Base-by-base conservation (phyloP, 176 grass and related monocot genomes). In the Phragmites australis region DNA sequence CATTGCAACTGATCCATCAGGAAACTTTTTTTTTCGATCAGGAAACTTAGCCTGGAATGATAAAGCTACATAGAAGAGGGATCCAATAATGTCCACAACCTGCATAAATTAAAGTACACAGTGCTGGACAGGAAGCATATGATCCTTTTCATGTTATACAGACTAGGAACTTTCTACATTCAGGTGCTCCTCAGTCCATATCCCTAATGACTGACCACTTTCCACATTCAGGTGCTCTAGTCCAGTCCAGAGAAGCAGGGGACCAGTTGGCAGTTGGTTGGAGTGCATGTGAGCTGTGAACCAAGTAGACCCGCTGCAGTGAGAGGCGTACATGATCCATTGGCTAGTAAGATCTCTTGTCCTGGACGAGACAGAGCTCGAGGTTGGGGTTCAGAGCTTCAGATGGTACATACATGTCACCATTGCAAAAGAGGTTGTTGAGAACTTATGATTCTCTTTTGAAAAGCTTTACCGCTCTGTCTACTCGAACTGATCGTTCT, bases 251-350 rank as follows among this genome's bases (percentile, higher is more conserved):
- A 60, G 76, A 45, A 37, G 39, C 16, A 8, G 55, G 29, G 72
- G 49, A 84, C 84, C 77, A 37, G 43, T 41, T 49, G 22, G n/a
- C 37, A 54, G 25, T 41, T 45, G 26, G 26, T 45, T 77, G 65
- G 54, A 69, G 53, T 71, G 65, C 79, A 87, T 87, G 72, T 87
- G 46, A 87, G 70, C 45, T 27, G 22, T 58, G n/a, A n/a, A 66
- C 18, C 34, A 14, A 45, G 25, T 60, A 43, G 45, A 49, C 41
- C 12, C 68, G 18, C 41, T 43, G 14, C 58, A 70, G 46, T 21
- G 48, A 57, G 70, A 68, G 44, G 56, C 51, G 73, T 8, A 19
- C 12, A 23, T 48, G 64, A 22, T 27, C 53, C 64, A 77, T 69
- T 77, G 82, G 61, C 51, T 2, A n/a, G 42, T 31, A 49, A 66